Conservation (phyloP, 768 basidiomycete genomes). For the Suillus plorans region DNA sequence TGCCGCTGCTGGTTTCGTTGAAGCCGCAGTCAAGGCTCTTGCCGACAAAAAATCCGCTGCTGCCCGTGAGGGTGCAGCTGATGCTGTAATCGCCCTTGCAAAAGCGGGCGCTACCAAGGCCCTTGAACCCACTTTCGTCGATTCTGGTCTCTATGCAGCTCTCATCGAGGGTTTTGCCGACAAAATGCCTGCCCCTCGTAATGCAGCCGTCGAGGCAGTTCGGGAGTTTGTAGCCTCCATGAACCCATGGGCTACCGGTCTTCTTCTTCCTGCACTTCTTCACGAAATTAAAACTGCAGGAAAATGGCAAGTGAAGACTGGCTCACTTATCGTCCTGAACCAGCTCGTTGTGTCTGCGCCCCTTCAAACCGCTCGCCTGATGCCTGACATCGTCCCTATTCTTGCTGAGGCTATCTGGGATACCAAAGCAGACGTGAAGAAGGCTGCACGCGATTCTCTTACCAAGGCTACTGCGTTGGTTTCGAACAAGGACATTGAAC, state of each 20-base stretch:
- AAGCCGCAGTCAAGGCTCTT: constrained; percentile 80
- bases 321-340: constrained; percentile 77
- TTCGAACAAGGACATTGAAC: constrained; percentile 98
- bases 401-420: constrained; percentile 98
- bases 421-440: constrained; percentile 98
- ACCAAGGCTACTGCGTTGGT: constrained; percentile 92
- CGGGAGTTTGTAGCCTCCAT: constrained; percentile 70
- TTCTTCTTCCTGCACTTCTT: constrained; percentile 85
- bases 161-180: constrained; percentile 94
- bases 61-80: constrained; percentile 85
- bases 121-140: constrained; percentile 86
- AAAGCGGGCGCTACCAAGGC: constrained; percentile 72
- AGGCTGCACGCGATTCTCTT: constrained; percentile 92
- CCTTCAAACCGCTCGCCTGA: constrained; percentile 80
- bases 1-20: constrained; percentile 63
- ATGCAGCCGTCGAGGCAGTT: constrained; percentile 82
- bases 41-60: constrained; percentile 94
- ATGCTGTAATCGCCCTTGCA: constrained; percentile 64
- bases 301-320: constrained; percentile 97
- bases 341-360: constrained; percentile 86
- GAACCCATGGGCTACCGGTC: constrained; percentile 86
- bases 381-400: constrained; percentile 93
- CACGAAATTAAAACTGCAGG: constrained; percentile 93
- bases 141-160: constrained; percentile 80
- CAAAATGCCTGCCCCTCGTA: constrained; percentile 87